Evolutionary conservation across 352 stramenopile species (phyloP), one percentile per base, ranked within the genome.

Genomic region (Albugo laibachii): DNA sequence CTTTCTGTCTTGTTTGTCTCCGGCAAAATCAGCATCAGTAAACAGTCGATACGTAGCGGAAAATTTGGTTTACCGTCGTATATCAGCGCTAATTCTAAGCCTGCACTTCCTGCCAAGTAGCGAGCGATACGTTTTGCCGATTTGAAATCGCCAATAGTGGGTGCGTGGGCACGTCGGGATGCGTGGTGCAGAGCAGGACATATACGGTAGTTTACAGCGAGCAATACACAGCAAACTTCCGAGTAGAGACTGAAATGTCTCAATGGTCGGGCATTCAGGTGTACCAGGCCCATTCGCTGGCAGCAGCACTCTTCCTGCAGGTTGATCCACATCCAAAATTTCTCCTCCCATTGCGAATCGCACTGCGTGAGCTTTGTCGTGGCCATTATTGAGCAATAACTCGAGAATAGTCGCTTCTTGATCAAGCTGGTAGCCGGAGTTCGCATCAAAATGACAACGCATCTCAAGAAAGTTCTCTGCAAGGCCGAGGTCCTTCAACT

Each of bases 391-490:
- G 12, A 14, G 13, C 2, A 63, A 47, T 16, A 67, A 11, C 1
- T 65, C 53, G 0, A 18, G 10, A 14, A 69, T 61, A 0, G 21
- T 41, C 6, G 49, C 2, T 31, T 58, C 50, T 24, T 69, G 60
- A 15, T 63, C 53, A 0, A 69, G 11, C 0, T 39, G 10, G 39
- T 56, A 62, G 0, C 50, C 56, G 2, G 24, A 1, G 0, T 19
- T 13, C 0, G 39, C 37, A 24, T 55, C 38, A 31, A 57, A 61
- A 0, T 19, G 12, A 0, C 67, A 47, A 0, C 57, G 24, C 37
- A 66, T 66, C 4, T 55, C 57, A 1, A 73, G 24, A 36, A 62
- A 63, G 2, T 62, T 59, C 27, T 48, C 16, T 0, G 37, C 54
- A 3, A 12, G 18, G 0, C 57, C 57, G 1, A 65, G 47, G 24